These are phyloP conservation scores for Trametes villosa DNA, from an alignment of 768 basidiomycete species.

Conservation along the genomic window DNA sequence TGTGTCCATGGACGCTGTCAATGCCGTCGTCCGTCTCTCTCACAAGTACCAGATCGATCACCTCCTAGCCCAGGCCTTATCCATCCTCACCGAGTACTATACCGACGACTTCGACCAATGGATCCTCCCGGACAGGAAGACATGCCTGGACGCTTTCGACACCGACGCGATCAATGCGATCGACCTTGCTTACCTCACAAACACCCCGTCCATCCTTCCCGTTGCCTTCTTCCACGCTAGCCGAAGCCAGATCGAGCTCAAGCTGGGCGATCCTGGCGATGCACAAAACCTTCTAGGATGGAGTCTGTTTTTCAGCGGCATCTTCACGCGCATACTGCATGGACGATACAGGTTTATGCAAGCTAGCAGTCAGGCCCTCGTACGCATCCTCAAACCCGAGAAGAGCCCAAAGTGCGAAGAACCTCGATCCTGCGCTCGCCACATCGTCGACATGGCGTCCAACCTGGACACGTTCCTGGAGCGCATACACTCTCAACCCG, in stretches of 20 bases:
- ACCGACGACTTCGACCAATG: neutral
- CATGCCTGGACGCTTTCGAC: neutral
- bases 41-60: constrained; percentile 13
- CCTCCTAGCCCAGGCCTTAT: neutral
- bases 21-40: neutral
- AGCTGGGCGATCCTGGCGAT: neutral
- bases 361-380: neutral
- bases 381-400: neutral
- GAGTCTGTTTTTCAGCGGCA: neutral
- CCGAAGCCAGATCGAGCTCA: no score
- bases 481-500: no score
- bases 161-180: constrained; percentile 6
- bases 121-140: neutral
- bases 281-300: neutral
- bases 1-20: constrained; percentile 2
- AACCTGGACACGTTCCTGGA: no score
- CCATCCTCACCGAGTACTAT: neutral
- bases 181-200: constrained; percentile 16
- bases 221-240: neutral
- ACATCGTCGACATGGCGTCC: no score
- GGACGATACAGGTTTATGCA: neutral
- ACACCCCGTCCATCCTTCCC: constrained; percentile 20
- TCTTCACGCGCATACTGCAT: neutral
- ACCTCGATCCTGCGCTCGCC: no score
- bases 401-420: neutral